A percentile compares a stretch with the other conserved stretches of the same genome.
These are phyloP conservation scores for Plantago coronopus DNA, from an alignment of 305 asterid genomes.

Conservation along the genomic window DNA sequence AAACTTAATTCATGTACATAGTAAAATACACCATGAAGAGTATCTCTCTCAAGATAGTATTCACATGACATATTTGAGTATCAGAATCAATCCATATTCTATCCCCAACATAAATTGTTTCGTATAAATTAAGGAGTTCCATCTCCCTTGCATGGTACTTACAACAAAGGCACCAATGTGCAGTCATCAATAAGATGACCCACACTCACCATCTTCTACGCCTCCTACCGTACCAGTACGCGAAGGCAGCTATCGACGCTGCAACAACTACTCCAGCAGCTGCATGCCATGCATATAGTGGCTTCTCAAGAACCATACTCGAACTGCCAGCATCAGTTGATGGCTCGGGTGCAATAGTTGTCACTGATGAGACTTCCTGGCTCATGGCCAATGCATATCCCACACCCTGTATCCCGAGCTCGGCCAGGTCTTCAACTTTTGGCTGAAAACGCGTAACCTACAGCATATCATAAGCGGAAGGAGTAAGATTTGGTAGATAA, in stretches of 20 bases:
- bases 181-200: constrained; percentile 17
- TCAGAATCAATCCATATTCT: too few relatives aligned
- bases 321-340: constrained; percentile 29
- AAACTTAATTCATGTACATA: too few relatives aligned
- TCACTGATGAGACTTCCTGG: constrained; percentile 25
- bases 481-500: not conserved
- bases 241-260: constrained; percentile 60
- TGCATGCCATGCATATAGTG: constrained; percentile 57
- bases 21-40: too few relatives aligned
- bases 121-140: not conserved
- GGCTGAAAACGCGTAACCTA: constrained; percentile 52
- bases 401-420: constrained; percentile 55
- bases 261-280: constrained; percentile 60
- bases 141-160: constrained; percentile 13
- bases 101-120: too few relatives aligned
- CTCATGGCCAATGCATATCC: constrained; percentile 48
- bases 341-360: constrained; percentile 19
- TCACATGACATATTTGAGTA: too few relatives aligned
- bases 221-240: constrained; percentile 65
- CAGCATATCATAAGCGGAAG: not conserved
- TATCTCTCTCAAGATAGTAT: too few relatives aligned
- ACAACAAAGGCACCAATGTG: constrained; percentile 27
- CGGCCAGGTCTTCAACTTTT: constrained; percentile 35
- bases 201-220: constrained; percentile 50
- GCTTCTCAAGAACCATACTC: constrained; percentile 31